Conservation (phyloP, 306 rosid genomes). For the Carpinus fangiana region DNA sequence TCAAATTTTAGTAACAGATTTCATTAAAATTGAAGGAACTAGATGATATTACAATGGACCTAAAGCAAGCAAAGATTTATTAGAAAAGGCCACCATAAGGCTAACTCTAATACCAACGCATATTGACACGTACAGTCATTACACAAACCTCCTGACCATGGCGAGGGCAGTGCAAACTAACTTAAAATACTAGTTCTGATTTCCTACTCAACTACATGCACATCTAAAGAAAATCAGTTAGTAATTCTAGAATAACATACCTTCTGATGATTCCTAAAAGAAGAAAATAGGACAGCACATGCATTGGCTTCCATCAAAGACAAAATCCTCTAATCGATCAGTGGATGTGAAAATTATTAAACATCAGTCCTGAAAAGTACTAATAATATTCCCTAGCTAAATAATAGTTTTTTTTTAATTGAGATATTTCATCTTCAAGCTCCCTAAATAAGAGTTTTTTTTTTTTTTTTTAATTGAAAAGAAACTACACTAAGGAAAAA, state of each 20-base stretch:
- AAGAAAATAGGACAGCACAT: neutral
- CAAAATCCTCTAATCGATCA: neutral
- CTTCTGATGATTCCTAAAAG: constrained; percentile 4
- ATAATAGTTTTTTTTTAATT: neutral
- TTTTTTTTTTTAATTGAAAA: neutral
- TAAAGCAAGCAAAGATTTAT: neutral
- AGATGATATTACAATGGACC: neutral
- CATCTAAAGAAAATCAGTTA: neutral
- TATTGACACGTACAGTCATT: neutral
- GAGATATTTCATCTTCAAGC: neutral
- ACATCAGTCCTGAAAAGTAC: neutral
- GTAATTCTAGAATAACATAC: neutral
- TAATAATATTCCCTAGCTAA: neutral
- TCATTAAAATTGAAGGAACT: neutral
- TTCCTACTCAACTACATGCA: neutral
- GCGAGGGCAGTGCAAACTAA: constrained; percentile 1
- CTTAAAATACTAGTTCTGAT: neutral
- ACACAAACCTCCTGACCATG: neutral
- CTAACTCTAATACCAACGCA: neutral
- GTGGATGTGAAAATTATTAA: neutral
- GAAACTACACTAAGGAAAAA: neutral
- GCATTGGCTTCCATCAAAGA: neutral
- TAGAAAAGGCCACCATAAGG: neutral
- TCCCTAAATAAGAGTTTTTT: neutral
- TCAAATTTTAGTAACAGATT: neutral